Evolutionary conservation across 768 basidiomycete genomes (phyloP), one percentile per base, ranked within the genome.

Genomic region (Sutorius australiensis): DNA sequence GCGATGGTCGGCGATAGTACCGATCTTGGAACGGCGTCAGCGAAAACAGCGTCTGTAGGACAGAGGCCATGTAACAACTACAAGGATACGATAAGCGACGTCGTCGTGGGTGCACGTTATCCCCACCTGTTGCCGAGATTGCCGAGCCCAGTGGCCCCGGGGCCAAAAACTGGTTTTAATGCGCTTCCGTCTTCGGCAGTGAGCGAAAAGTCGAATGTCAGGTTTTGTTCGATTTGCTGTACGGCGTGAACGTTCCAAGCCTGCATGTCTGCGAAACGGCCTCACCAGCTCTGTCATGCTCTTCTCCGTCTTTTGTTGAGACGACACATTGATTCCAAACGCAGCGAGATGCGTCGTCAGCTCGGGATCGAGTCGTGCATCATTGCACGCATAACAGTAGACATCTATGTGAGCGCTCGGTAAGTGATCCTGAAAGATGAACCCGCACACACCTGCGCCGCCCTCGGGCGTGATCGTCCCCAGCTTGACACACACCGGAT

Each of bases 401-500:
- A 98, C 81, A 63, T 98, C 95, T 91, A 34, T 0, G 30, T 17
- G 1, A 1, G 12, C 1, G 3, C 0, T 46, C 5, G 34, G 33
- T 27, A 4, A 31, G n/a, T 5, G 7, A 6, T 38, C 8, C n/a
- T 14, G 0, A 48, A 41, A 43, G 16, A 48, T 1, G n/a, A 14
- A 33, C 19, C 11, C 6, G 6, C 8, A 68, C 83, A 28, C 46
- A 91, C 93, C 93, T 51, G 91, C 95, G 1, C 75, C 80, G 3
- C 95, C 95, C 64, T 98, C 95, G 0, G 97, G 90, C 1, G 95
- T 95, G 58, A 99, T 97, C 0, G 95, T 98, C 0, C 97, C 97
- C 0, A 98, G 75, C 67, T 98, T 99, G 32, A 98, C 94, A 50
- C 87, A 87, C 19, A 94, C 79, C 0, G 84, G 79, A 63, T 99